These are phyloP conservation scores for Pisolithus microcarpus DNA, from an alignment of 768 basidiomycete species.

Conservation along the genomic window DNA sequence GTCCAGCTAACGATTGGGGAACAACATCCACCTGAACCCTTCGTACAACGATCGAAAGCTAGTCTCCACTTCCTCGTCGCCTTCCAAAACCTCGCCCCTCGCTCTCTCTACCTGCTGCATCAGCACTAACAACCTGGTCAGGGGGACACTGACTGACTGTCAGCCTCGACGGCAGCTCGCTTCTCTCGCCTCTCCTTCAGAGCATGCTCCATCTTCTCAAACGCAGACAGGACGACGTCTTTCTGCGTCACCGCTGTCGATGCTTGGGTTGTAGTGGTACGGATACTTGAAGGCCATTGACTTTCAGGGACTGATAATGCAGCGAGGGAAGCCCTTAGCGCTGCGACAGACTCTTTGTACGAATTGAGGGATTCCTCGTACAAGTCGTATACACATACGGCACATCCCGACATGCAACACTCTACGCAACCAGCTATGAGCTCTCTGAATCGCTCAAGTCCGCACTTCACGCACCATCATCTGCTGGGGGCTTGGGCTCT, in stretches of 20 bases:
- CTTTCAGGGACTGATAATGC: conserved; percentile 42
- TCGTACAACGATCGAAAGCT: conserved; percentile 33
- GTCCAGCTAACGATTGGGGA: conserved; percentile 33
- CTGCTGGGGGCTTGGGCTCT: conserved; percentile 52
- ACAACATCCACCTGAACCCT: conserved; percentile 43
- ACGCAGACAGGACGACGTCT: conserved; percentile 48
- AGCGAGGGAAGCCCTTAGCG: conserved; percentile 45
- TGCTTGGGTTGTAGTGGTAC: conserved; percentile 6
- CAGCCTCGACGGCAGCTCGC: conserved; percentile 26
- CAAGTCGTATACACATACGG: conserved; percentile 84
- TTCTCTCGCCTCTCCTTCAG: conserved; percentile 41
- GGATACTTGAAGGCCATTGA: conserved; percentile 61
- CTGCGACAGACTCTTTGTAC: conserved; percentile 50
- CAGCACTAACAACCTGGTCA: conserved; percentile 5
- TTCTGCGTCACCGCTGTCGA: conserved; percentile 13
- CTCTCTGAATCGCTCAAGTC: background rate
- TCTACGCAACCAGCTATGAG: conserved; percentile 37
- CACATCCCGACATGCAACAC: conserved; percentile 94
- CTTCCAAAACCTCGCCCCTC: conserved; percentile 12
- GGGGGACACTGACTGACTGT: conserved; percentile 27
- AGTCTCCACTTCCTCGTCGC: conserved; percentile 11
- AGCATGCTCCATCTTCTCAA: conserved; percentile 62
- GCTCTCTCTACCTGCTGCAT: conserved; percentile 12
- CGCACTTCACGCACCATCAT: conserved; percentile 47
- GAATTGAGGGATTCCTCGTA: conserved; percentile 66